Conservation (phyloP, 1,139 yeast species). For the Taiozyma sp. region DNA sequence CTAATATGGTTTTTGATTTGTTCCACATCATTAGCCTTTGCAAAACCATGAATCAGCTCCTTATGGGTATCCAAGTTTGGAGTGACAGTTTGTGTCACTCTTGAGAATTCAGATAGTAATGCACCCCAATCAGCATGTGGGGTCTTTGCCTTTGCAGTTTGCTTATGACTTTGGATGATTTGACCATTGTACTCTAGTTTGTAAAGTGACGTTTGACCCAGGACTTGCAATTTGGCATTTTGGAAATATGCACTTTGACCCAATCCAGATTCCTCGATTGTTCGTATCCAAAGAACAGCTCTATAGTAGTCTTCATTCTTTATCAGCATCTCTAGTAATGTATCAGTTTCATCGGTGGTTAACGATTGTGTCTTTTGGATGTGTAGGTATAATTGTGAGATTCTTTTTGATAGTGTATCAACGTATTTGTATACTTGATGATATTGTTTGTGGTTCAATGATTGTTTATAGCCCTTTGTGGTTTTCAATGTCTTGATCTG, state of each 20-base stretch:
- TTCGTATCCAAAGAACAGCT: conserved; percentile 3
- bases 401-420: neutral
- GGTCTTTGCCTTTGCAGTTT: neutral
- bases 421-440: neutral
- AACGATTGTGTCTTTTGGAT: neutral
- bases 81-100: neutral
- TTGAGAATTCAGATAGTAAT: conserved; percentile 3
- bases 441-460: neutral
- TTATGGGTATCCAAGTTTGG: conserved; percentile 17
- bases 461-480: neutral
- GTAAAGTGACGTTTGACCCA: conserved; percentile 13
- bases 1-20: conserved; percentile 16
- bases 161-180: neutral
- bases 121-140: conserved; percentile 1
- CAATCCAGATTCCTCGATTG: neutral
- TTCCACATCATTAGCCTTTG: conserved; percentile 10
- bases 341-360: conserved; percentile 1
- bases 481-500: neutral
- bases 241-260: conserved; percentile 10
- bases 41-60: conserved; percentile 17
- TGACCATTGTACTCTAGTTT: neutral
- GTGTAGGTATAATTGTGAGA: neutral
- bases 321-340: conserved; percentile 1
- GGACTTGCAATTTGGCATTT: conserved; percentile 11
- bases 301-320: neutral